A percentile compares a stretch with the other conserved stretches of the same genome.
Evolutionary conservation across 2,329 filamentous ascomycete genomes (phyloP).

Genomic region (Didymella segeticola): DNA sequence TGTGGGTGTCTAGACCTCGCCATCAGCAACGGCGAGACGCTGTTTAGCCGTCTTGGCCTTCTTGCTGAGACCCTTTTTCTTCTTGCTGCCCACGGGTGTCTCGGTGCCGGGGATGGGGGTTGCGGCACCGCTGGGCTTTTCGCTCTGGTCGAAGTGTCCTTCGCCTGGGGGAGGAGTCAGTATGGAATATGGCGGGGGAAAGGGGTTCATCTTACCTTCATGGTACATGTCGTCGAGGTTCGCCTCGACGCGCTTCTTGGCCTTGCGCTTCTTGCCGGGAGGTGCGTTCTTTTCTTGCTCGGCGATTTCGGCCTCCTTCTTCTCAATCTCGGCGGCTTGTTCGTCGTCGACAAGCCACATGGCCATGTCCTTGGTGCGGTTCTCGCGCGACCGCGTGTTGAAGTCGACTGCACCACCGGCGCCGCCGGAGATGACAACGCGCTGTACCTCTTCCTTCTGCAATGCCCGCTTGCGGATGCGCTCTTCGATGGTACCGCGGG

Average conservation of each 20-base stretch:
- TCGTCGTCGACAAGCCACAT: constrained; percentile 99
- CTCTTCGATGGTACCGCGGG: constrained; percentile 94
- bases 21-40: constrained; percentile 57
- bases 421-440: constrained; percentile 92
- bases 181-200: background rate
- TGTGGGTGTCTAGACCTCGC: constrained; percentile 37
- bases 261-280: constrained; percentile 62
- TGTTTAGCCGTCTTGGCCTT: constrained; percentile 61
- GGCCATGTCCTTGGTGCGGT: constrained; percentile 95
- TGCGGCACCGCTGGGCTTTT: constrained; percentile 83
- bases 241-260: constrained; percentile 65
- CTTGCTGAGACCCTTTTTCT: constrained; percentile 56
- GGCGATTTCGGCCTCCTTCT: constrained; percentile 85
- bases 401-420: constrained; percentile 88
- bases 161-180: constrained; percentile 70
- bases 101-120: constrained; percentile 70
- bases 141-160: constrained; percentile 91
- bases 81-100: constrained; percentile 43
- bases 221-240: constrained; percentile 97
- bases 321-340: constrained; percentile 91
- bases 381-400: constrained; percentile 88
- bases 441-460: constrained; percentile 98
- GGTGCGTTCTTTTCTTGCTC: constrained; percentile 64
- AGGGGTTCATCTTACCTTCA: constrained; percentile 74
- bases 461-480: constrained; percentile 95